A percentile compares a stretch with the other conserved stretches of the same genome.
Conservation (phyloP, 2,329 filamentous ascomycete genomes). For the Fusarium siculi region DNA sequence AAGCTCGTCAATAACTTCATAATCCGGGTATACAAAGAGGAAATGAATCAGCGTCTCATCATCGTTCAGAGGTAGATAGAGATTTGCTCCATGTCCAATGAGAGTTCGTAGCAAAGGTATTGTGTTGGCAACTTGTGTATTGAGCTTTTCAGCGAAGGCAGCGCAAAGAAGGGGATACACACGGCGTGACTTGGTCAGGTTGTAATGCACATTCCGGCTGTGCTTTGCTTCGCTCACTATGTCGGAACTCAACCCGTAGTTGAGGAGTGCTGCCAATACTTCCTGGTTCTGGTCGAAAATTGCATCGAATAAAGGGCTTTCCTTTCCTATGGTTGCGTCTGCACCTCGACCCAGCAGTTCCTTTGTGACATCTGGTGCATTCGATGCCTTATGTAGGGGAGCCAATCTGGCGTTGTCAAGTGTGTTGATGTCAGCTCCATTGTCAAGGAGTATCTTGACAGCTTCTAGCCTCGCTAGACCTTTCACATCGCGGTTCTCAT, state of each 20-base stretch:
- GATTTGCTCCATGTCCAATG: conserved; percentile 16
- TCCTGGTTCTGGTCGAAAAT: conserved; percentile 15
- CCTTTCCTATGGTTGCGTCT: neutral
- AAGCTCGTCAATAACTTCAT: neutral
- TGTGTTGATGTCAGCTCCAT: conserved; percentile 30
- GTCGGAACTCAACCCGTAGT: conserved; percentile 20
- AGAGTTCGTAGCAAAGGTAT: conserved; percentile 11
- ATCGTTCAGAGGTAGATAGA: conserved; percentile 34
- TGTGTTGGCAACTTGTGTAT: neutral
- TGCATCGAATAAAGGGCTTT: conserved; percentile 24
- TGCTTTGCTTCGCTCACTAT: neutral
- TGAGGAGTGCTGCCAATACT: conserved; percentile 20
- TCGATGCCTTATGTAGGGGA: conserved; percentile 19
- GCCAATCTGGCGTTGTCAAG: conserved; percentile 1
- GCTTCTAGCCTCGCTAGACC: conserved; percentile 17
- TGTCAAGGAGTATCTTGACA: conserved; percentile 22
- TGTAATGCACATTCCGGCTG: neutral
- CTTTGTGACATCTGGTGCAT: neutral
- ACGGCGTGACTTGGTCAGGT: neutral
- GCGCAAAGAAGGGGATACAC: conserved; percentile 23
- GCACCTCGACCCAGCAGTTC: conserved; percentile 25
- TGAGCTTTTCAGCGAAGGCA: neutral
- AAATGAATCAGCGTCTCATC: conserved; percentile 31
- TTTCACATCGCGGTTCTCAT: fast-evolving
- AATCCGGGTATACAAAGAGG: conserved; percentile 18